phyloP scores from a whole-genome alignment of 768 basidiomycete genomes.

The Leccinellum luteum region DNA sequence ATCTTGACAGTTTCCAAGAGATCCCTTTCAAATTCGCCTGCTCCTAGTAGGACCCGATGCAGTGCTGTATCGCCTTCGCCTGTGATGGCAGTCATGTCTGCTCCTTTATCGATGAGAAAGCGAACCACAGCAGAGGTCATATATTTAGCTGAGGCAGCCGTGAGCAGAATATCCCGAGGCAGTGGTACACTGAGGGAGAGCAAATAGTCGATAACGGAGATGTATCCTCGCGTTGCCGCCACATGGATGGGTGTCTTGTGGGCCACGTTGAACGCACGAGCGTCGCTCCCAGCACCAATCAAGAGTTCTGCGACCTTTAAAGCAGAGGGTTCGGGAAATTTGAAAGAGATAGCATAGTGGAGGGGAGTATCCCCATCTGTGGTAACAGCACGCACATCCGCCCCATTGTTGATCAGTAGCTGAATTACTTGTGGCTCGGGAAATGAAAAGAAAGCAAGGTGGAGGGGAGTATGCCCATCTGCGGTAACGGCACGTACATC shows the following conservation, averaged over 20 bases:
- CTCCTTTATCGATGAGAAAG: neutral
- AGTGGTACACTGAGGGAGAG: neutral
- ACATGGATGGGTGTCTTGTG: neutral
- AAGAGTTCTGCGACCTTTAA: neutral
- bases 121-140: no score
- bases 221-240: no score
- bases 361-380: no score
- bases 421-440: neutral
- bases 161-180: no score
- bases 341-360: no score
- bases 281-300: no score
- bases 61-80: neutral
- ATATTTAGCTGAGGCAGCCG: no score
- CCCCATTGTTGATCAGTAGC: neutral
- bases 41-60: neutral
- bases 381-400: neutral
- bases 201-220: neutral
- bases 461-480: no score
- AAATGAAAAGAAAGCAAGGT: no score
- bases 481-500: neutral
- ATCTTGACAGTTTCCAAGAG: no score
- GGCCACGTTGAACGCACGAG: fast-evolving
- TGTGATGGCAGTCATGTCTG: neutral
- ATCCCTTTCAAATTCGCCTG: no score
- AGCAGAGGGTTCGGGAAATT: no score